A percentile compares a stretch with the other conserved stretches of the same genome.
These are phyloP conservation scores for Ramularia endophylla DNA, from an alignment of 2,329 filamentous ascomycete species.

Conservation along the genomic window DNA sequence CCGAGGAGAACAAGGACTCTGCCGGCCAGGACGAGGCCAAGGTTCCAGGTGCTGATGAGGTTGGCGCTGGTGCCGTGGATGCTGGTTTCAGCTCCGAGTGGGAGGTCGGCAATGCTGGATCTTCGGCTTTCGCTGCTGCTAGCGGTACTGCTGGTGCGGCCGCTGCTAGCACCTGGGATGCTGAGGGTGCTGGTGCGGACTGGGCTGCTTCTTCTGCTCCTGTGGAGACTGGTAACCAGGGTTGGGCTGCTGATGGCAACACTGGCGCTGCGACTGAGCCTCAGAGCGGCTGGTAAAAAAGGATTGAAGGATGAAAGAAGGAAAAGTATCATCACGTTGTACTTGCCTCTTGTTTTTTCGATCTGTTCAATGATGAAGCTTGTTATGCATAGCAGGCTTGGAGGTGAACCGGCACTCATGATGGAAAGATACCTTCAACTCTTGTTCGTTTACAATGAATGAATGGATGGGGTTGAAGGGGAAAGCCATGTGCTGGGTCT, in stretches of 20 bases:
- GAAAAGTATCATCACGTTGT: constrained; percentile 7
- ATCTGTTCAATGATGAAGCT: constrained; percentile 15
- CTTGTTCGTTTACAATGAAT: constrained; percentile 41
- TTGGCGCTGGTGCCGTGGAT: constrained; percentile 71
- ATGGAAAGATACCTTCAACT: constrained; percentile 93
- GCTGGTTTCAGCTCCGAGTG: constrained; percentile 77
- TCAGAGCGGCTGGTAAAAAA: constrained; percentile 43
- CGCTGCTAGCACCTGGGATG: constrained; percentile 59
- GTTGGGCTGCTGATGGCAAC: constrained; percentile 43
- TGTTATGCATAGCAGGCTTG: constrained; percentile 21
- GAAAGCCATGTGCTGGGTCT: constrained; percentile 87
- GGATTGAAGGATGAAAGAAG: constrained; percentile 1
- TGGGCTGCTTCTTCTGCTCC: constrained; percentile 58
- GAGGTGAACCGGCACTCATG: constrained; percentile 69
- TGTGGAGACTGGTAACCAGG: constrained; percentile 44
- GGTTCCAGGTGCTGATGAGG: constrained; percentile 77
- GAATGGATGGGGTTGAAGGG: constrained; percentile 51
- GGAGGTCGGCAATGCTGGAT: constrained; percentile 62
- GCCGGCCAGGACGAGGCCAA: constrained; percentile 78
- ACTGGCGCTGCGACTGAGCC: constrained; percentile 23
- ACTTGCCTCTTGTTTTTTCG: constrained; percentile 5
- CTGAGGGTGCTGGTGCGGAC: constrained; percentile 54
- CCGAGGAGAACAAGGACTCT: constrained; percentile 96
- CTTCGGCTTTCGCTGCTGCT: constrained; percentile 56
- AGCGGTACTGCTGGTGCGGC: constrained; percentile 50